Evolutionary conservation across 2,329 filamentous ascomycete species (phyloP).

Genomic region (Keithomyces neogunnii): DNA sequence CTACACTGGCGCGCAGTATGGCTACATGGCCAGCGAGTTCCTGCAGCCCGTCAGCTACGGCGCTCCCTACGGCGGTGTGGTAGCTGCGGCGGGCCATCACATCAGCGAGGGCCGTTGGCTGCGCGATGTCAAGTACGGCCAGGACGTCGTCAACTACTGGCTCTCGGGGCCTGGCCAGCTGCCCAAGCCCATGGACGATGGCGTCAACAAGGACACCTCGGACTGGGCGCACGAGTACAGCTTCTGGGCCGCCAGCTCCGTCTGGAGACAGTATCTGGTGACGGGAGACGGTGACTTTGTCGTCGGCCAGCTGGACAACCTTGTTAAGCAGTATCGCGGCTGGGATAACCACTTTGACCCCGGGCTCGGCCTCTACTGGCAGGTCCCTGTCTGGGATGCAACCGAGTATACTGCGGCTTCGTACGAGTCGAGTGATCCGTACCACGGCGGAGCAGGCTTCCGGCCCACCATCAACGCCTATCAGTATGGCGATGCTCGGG

Average conservation of each 20-base stretch:
- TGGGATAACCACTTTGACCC: slow-evolving; percentile 23
- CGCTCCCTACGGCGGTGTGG: slow-evolving; percentile 10
- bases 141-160: slow-evolving; percentile 22
- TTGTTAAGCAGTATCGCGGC: slow-evolving; percentile 27
- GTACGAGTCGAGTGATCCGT: slow-evolving; percentile 17
- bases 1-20: slow-evolving; percentile 28
- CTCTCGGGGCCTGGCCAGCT: slow-evolving; percentile 12
- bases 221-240: slow-evolving; percentile 14
- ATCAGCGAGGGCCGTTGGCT: slow-evolving; percentile 31
- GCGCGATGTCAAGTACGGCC: slow-evolving; percentile 26
- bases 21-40: slow-evolving; percentile 35
- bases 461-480: slow-evolving; percentile 34
- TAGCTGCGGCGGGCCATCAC: slow-evolving; percentile 26
- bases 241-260: slow-evolving; percentile 13
- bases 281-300: slow-evolving; percentile 29
- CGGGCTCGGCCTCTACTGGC: slow-evolving; percentile 28
- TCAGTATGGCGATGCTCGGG: slow-evolving; percentile 32
- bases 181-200: slow-evolving; percentile 9
- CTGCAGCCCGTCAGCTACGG: slow-evolving; percentile 26
- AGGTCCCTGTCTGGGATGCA: slow-evolving; percentile 33
- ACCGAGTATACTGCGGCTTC: slow-evolving; percentile 29
- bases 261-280: slow-evolving; percentile 20
- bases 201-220: slow-evolving; percentile 11
- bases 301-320: slow-evolving; percentile 28
- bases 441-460: slow-evolving; percentile 30